These are phyloP conservation scores for Eucalyptus grandis DNA, from an alignment of 345 rosid genomes.

Conservation along the genomic window DNA sequence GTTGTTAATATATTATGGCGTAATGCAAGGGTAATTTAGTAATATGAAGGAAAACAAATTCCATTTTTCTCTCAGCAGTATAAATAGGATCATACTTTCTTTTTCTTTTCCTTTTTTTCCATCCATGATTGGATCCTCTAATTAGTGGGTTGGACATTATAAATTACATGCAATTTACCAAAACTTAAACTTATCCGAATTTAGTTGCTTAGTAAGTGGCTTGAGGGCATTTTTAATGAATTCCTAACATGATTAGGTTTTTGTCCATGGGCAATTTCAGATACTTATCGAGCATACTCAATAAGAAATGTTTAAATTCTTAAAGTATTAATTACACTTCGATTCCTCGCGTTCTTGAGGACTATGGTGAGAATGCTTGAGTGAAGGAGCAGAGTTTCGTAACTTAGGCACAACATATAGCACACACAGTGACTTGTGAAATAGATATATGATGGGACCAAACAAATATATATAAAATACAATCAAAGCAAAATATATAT, in stretches of 20 bases:
- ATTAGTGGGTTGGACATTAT: not conserved
- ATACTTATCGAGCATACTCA: not conserved
- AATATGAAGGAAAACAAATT: not conserved
- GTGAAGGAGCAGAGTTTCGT: fast-evolving
- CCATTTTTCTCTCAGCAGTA: not conserved
- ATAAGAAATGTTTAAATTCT: not conserved
- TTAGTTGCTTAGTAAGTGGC: not conserved
- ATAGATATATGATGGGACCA: no score
- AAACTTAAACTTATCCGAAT: not conserved
- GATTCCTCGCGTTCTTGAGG: no score
- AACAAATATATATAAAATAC: not conserved
- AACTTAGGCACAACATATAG: no score
- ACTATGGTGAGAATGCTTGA: no score
- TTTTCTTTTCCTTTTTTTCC: not conserved
- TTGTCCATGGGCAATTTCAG: not conserved
- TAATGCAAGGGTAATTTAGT: not conserved
- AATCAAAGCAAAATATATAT: not conserved
- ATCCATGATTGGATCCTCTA: not conserved
- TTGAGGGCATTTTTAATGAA: not conserved
- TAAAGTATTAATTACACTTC: not conserved
- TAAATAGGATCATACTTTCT: not conserved
- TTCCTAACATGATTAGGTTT: not conserved
- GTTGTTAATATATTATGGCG: no score
- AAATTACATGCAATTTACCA: not conserved
- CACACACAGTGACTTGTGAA: fast-evolving